A percentile compares a stretch with the other conserved stretches of the same genome.
Conservation (phyloP, 352 stramenopile genomes). For the Phytophthora colocasiae region DNA sequence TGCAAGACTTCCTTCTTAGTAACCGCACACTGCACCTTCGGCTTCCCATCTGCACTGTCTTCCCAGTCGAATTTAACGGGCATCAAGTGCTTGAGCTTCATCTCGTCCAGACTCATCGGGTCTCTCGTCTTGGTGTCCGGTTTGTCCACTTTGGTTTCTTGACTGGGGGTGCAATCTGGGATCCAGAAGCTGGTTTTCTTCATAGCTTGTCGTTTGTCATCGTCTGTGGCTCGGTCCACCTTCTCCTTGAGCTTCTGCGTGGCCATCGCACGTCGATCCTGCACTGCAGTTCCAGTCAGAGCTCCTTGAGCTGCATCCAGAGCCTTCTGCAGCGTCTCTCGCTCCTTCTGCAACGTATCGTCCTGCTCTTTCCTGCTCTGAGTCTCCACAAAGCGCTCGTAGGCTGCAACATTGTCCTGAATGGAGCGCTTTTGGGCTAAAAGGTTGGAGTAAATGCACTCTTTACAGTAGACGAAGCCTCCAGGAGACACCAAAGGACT, state of each 20-base stretch:
- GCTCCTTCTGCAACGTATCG: constrained; percentile 54
- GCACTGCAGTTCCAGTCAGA: not conserved
- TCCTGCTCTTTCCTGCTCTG: constrained; percentile 62
- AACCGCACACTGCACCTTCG: constrained; percentile 68
- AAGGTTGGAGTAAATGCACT: constrained; percentile 90
- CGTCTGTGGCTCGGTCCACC: constrained; percentile 75
- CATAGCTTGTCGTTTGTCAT: constrained; percentile 79
- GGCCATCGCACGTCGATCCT: constrained; percentile 11
- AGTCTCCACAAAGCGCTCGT: constrained; percentile 68
- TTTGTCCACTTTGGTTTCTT: constrained; percentile 54
- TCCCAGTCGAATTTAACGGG: constrained; percentile 86
- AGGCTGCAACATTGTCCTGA: constrained; percentile 68
- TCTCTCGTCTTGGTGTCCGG: constrained; percentile 81
- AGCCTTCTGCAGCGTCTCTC: constrained; percentile 56
- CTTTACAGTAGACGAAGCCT: constrained; percentile 87
- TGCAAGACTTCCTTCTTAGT: constrained; percentile 89
- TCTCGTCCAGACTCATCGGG: constrained; percentile 82
- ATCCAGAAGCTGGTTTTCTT: constrained; percentile 90
- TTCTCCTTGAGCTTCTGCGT: constrained; percentile 71
- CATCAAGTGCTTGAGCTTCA: constrained; percentile 91
- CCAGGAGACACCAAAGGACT: constrained; percentile 71
- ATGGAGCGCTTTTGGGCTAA: constrained; percentile 85
- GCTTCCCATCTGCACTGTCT: constrained; percentile 18
- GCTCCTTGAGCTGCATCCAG: constrained; percentile 46
- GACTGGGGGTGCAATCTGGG: constrained; percentile 76